These are phyloP conservation scores for Quercus parvula DNA, from an alignment of 306 rosid genomes.

Conservation along the genomic window DNA sequence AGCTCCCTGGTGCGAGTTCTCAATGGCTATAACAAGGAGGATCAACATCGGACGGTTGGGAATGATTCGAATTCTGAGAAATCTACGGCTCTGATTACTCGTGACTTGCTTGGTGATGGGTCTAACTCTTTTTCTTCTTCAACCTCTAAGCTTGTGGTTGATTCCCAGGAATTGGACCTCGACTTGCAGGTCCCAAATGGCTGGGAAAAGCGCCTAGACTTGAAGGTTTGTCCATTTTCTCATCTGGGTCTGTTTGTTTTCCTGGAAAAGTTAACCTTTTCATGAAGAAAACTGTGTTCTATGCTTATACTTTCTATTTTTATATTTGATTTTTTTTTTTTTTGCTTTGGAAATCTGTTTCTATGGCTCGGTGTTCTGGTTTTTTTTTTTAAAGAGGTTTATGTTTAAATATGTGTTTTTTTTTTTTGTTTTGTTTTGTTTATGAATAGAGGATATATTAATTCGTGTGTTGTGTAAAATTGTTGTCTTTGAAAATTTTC, in stretches of 20 bases:
- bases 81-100: constrained; percentile 75
- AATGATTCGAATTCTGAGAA: constrained; percentile 58
- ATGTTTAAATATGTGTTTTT: neutral
- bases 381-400: neutral
- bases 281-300: neutral
- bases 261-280: constrained; percentile 11
- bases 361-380: too few species aligned
- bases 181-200: constrained; percentile 91
- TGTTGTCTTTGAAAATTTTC: neutral
- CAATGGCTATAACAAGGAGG: constrained; percentile 55
- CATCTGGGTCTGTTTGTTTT: constrained; percentile 19
- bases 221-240: constrained; percentile 55
- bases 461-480: neutral
- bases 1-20: constrained; percentile 67
- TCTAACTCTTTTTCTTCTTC: constrained; percentile 9
- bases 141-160: constrained; percentile 24
- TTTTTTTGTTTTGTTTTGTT: neutral
- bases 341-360: neutral
- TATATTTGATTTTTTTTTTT: neutral
- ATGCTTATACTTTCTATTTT: neutral
- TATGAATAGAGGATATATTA: neutral
- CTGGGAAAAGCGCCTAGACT: constrained; percentile 91
- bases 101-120: constrained; percentile 82
- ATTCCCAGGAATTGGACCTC: constrained; percentile 92
- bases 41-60: constrained; percentile 61